Evolutionary conservation across 495 filamentous ascomycete genomes (phyloP).

Genomic region (Aspergillus bridgeri): DNA sequence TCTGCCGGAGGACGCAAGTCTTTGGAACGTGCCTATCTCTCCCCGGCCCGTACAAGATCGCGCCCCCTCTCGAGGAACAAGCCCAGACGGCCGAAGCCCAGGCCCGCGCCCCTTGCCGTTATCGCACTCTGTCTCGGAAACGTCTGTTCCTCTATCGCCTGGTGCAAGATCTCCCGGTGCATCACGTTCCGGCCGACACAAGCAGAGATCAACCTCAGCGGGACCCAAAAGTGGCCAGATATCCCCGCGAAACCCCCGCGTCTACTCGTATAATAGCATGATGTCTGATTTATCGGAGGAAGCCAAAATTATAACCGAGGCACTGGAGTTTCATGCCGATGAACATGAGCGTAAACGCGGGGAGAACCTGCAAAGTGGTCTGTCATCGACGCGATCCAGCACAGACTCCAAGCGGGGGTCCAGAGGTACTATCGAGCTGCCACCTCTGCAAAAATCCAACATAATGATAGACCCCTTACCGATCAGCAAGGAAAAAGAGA

Average conservation of each 20-base stretch:
- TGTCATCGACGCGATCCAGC: conserved; percentile 40
- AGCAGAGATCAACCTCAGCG: conserved; percentile 42
- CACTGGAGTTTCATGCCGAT: conserved; percentile 80
- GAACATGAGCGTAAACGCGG: conserved; percentile 52
- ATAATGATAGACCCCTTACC: conserved; percentile 96
- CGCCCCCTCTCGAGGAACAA: conserved; percentile 44
- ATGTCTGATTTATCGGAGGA: conserved; percentile 80
- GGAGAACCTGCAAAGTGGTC: conserved; percentile 49
- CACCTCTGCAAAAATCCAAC: conserved; percentile 79
- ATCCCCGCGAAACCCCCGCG: conserved; percentile 53
- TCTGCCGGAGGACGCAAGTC: conserved; percentile 82
- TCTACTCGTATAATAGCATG: conserved; percentile 83
- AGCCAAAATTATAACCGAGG: conserved; percentile 83
- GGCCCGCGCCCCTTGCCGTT: conserved; percentile 41
- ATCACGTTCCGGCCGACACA: conserved; percentile 29
- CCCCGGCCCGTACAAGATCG: conserved; percentile 72
- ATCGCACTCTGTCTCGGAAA: conserved; percentile 36
- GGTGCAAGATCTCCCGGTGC: conserved; percentile 27
- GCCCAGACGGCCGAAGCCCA: conserved; percentile 52
- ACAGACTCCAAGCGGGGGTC: conserved; percentile 53
- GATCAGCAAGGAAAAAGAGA: conserved; percentile 94
- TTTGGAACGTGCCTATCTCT: conserved; percentile 95
- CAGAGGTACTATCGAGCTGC: conserved; percentile 61
- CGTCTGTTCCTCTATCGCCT: conserved; percentile 9
- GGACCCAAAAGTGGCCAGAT: conserved; percentile 44